Base-by-base conservation (phyloP, 2,329 filamentous ascomycete species). In the Graphiopsis chlorocephala region DNA sequence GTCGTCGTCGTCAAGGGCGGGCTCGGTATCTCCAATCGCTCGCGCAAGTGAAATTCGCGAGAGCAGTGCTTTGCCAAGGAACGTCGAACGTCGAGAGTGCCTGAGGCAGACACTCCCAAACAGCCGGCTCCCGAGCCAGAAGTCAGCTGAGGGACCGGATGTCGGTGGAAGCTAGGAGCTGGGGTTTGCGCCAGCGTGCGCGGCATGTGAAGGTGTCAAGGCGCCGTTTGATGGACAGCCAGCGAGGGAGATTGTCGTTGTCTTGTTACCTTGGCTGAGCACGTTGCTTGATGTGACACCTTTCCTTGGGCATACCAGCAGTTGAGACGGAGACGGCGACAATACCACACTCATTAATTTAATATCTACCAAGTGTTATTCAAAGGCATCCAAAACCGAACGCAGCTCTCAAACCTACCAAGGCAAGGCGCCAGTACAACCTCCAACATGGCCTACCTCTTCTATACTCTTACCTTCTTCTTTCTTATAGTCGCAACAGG, bases 391-490 rank as follows among this genome's bases (percentile, higher is more conserved):
- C 26, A 61, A 26, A 47, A 38, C 25, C 31, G n/a, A 11, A 52
- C 25, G 23, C 26, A 42, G 7, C 35, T 42, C 17, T 42, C 35
- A 42, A n/a, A n/a, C 35, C 15, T 29, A 56, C 28, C 52, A 23
- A 35, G 29, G 11, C 26, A 29, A 52, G 48, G 26, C 48, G 26
- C 48, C 48, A 35, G 52, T 26, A 42, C 26, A 53, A 28, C 42
- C 62, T n/a, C 65, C 28, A 64, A 72, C 71, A 96, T 96, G 92
- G 84, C 81, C 68, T 95, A 93, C 81, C 76, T 96, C 68, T 86
- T 96, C 80, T 96, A 93, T 81, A 88, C 86, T 71, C 77, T 93
- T 69, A 87, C 86, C 73, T 85, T 97, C 76, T 78, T 89, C 71
- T 84, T 90, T 75, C 83, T 97, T 73, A 74, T 93, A 71, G 74